Base-by-base conservation (phyloP, 2,329 filamentous ascomycete species). In the Neofusicoccum kwambonambiense region DNA sequence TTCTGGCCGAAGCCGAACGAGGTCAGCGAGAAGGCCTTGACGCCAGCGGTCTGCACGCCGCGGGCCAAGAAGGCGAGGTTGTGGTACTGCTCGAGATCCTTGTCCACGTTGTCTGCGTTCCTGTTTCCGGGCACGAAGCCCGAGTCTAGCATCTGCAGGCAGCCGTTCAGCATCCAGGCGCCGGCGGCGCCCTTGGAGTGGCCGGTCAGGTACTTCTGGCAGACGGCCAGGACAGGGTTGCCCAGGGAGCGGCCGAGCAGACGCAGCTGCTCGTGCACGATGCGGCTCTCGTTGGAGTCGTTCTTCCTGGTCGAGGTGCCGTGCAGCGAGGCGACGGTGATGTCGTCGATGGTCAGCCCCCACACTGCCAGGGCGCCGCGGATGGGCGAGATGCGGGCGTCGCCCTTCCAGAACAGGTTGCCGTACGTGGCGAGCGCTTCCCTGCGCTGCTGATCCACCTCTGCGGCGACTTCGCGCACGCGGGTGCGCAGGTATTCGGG, bases 1-100 rank as follows among this genome's bases (percentile, higher is more conserved):
- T 82, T 81, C 67, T 82, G 79, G 1, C 79, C 79, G 65, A 81
- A 82, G 0, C 79, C 80, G 61, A 82, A 82, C 1, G 76, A 79
- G 3, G 76, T 80, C n/a, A 81, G 67, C 22, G 72, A 72, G 57
- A 77, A 76, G 2, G 79, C 79, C 42, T 77, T 78, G 4, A 78
- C 50, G 3, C 68, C 69, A 0, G 65, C 45, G 3, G 56, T 67
- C 27, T 67, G 67, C 0, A 77, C 67, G 1, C 68, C 68, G 6
- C 69, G 41, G 54, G 67, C 70, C 0, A 76, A 77, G 58, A 76
- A 80, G 1, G 73, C 70, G 3, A 80, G 69, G 39, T 76, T 69
- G 17, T 74, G 68, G 41, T 65, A 68, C 17, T 66, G 15, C 41
- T 69, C 65, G 1, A 80, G 69, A 6, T 62, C 68, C 0, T 54